Evolutionary conservation across 306 rosid genomes (phyloP).

Genomic region (Luffa acutangula): DNA sequence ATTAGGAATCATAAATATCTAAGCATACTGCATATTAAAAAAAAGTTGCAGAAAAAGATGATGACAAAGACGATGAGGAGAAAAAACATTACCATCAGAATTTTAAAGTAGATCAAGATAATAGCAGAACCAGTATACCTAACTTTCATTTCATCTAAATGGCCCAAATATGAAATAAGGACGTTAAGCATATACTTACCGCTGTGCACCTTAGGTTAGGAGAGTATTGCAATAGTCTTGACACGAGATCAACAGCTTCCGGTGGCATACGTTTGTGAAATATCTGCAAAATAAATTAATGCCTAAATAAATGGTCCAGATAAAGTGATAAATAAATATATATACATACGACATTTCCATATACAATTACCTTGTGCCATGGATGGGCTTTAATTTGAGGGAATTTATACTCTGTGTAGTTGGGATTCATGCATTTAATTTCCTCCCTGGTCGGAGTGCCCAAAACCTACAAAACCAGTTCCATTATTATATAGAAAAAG

Average conservation of each 20-base stretch:
- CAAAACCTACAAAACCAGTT: slow-evolving; percentile 43
- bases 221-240: slow-evolving; percentile 87
- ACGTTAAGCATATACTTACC: slow-evolving; percentile 34
- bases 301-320: background rate
- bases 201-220: slow-evolving; percentile 88
- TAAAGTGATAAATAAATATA: background rate
- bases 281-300: slow-evolving; percentile 35
- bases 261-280: slow-evolving; percentile 98
- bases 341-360: background rate
- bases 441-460: slow-evolving; percentile 99
- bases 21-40: background rate
- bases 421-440: slow-evolving; percentile 98
- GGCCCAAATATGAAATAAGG: background rate
- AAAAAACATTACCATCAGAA: background rate
- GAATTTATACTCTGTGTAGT: slow-evolving; percentile 94
- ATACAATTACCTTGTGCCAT: slow-evolving; percentile 88
- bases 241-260: slow-evolving; percentile 95
- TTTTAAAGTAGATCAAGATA: background rate
- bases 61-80: background rate
- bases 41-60: background rate
- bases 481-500: background rate
- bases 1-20: background rate
- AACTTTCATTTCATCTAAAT: background rate
- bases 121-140: background rate
- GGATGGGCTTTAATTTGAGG: slow-evolving; percentile 99